Evolutionary conservation across 352 stramenopile genomes (phyloP).

Genomic region (Phytophthora multivora): DNA sequence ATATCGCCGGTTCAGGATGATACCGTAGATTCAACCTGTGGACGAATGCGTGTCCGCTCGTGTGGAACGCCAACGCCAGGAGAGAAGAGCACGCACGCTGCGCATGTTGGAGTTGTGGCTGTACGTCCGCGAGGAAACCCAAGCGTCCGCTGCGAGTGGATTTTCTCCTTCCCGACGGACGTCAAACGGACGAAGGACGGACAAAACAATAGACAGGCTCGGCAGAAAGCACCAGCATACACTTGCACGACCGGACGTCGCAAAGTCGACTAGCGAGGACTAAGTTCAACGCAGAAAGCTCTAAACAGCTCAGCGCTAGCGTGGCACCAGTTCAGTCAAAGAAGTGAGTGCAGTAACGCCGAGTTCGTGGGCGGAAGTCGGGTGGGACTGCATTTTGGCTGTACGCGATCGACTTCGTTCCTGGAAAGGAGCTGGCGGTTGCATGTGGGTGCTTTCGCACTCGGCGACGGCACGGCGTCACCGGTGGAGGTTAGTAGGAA

Average conservation of each 20-base stretch:
- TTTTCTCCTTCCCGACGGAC: slow-evolving; percentile 13
- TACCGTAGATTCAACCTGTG: slow-evolving; percentile 21
- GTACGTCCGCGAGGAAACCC: slow-evolving; percentile 9
- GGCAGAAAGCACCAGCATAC: slow-evolving; percentile 14
- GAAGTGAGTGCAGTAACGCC: slow-evolving; percentile 1
- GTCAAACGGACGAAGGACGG: slow-evolving; percentile 22
- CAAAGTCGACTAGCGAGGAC: slow-evolving; percentile 15
- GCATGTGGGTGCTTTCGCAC: background rate
- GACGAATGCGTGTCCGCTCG: slow-evolving; percentile 25
- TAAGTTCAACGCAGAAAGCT: slow-evolving; percentile 7
- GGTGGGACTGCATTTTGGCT: background rate
- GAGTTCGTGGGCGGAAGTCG: background rate
- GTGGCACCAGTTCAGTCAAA: background rate
- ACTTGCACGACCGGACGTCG: slow-evolving; percentile 9
- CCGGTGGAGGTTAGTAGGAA: background rate
- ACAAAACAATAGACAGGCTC: slow-evolving; percentile 22
- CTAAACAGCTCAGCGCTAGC: background rate
- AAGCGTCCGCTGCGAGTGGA: slow-evolving; percentile 6
- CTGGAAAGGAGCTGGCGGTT: background rate
- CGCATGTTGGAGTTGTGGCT: slow-evolving; percentile 27
- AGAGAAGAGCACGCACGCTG: slow-evolving; percentile 25
- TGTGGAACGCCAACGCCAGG: slow-evolving; percentile 24
- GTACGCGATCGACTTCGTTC: background rate
- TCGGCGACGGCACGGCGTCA: slow-evolving; percentile 17
- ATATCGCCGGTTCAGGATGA: slow-evolving; percentile 24